Evolutionary conservation across 306 rosid species (phyloP).

Genomic region (Lupinus albus): DNA sequence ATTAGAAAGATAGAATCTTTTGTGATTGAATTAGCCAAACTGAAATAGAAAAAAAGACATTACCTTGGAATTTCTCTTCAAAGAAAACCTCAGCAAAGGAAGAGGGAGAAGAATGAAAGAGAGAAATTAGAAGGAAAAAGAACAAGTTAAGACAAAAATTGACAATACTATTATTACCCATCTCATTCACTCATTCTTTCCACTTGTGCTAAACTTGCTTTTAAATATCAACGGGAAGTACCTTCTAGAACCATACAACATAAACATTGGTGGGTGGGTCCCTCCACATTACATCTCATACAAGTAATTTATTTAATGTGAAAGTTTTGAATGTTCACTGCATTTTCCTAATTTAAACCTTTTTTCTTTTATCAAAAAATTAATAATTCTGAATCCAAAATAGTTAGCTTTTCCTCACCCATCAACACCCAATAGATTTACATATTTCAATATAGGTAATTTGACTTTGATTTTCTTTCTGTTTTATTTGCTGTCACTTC

Average conservation of each 20-base stretch:
- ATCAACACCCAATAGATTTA: too few species aligned
- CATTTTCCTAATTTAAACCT: too few species aligned
- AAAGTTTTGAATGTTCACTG: too few species aligned
- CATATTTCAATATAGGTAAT: background rate
- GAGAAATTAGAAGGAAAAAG: conserved; percentile 28
- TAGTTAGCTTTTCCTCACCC: too few species aligned
- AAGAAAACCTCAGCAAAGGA: conserved; percentile 56
- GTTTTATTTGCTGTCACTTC: too few species aligned
- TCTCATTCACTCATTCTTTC: background rate
- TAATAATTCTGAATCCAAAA: background rate
- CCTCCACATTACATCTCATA: too few species aligned
- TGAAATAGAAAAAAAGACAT: background rate
- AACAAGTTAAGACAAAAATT: conserved; percentile 7
- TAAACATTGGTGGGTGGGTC: background rate
- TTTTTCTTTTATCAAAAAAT: too few species aligned
- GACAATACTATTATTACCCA: background rate
- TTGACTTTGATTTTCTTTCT: background rate
- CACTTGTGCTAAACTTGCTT: background rate
- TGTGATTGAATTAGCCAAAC: conserved; percentile 1
- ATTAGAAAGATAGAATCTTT: background rate
- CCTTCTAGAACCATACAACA: conserved; percentile 35
- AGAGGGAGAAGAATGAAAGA: conserved; percentile 25
- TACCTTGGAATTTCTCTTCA: conserved; percentile 56
- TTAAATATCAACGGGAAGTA: background rate
- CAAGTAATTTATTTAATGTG: too few species aligned